Evolutionary conservation across 2,329 filamentous ascomycete species (phyloP).

Genomic region (Aspergillus pseudonomiae): DNA sequence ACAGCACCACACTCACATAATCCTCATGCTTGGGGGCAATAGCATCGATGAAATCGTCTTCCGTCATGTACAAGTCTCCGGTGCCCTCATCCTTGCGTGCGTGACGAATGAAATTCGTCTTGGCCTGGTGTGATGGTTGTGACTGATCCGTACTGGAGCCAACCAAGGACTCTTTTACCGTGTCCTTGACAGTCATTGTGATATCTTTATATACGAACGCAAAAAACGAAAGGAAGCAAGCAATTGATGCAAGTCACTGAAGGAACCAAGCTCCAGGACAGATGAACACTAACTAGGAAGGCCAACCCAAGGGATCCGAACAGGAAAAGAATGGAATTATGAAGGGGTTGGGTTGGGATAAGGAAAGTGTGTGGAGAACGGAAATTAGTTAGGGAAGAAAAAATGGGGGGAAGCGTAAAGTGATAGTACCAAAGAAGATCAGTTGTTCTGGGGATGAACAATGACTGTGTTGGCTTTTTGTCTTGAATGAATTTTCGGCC

Average conservation of each 20-base stretch:
- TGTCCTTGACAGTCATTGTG: conserved; percentile 62
- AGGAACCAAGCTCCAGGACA: conserved; percentile 8
- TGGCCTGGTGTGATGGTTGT: conserved; percentile 73
- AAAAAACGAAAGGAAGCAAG: conserved; percentile 12
- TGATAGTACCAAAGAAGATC: conserved; percentile 1
- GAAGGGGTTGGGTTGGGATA: conserved; percentile 24
- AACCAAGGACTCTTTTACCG: conserved; percentile 78
- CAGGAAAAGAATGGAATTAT: conserved; percentile 14
- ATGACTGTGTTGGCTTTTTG: neutral
- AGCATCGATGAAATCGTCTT: conserved; percentile 87
- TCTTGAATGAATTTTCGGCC: neutral
- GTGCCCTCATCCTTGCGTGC: conserved; percentile 73
- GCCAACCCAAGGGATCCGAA: conserved; percentile 5
- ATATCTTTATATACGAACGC: conserved; percentile 16
- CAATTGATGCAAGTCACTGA: conserved; percentile 12
- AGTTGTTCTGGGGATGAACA: neutral
- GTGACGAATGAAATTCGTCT: conserved; percentile 73
- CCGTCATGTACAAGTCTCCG: conserved; percentile 78
- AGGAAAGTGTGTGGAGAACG: conserved; percentile 26
- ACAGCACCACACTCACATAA: conserved; percentile 68
- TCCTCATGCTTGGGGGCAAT: conserved; percentile 85
- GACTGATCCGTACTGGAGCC: conserved; percentile 58
- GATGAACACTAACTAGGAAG: conserved; percentile 16
- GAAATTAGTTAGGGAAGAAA: conserved; percentile 20
- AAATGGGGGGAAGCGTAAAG: conserved; percentile 16